Percentiles rank a stretch among this genome's conserved stretches.
Evolutionary conservation across 2,329 filamentous ascomycete genomes (phyloP).

Genomic region (Botryotinia convoluta): DNA sequence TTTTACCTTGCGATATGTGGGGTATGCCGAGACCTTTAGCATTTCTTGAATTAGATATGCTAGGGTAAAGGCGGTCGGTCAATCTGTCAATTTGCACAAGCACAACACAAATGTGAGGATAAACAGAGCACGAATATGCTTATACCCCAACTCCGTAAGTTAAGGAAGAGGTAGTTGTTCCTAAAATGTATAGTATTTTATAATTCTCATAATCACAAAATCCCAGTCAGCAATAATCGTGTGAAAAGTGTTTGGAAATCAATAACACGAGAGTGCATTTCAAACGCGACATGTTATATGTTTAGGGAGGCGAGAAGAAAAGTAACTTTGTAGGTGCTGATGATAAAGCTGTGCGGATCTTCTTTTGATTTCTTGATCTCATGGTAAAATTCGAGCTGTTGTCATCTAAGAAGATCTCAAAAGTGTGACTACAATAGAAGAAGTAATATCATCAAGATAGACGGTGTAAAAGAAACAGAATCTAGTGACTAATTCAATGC

Average conservation of each 20-base stretch:
- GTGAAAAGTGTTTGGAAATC: background rate
- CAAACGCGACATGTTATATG: background rate
- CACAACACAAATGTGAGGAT: background rate
- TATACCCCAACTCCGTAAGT: rapidly evolving
- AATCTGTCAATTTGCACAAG: background rate
- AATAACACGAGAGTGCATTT: background rate
- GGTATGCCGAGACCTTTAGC: background rate
- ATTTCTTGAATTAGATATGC: background rate
- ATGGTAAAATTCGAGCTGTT: background rate
- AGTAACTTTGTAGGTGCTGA: background rate
- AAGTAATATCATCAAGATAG: background rate
- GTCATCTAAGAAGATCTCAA: background rate
- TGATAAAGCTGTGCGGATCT: background rate
- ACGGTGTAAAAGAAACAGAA: background rate
- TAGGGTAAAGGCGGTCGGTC: background rate
- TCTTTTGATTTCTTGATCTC: background rate
- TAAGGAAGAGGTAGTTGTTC: background rate
- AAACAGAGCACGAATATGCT: background rate
- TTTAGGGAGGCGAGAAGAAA: background rate
- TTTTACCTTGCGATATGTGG: background rate
- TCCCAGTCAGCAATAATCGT: background rate
- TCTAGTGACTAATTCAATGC: background rate
- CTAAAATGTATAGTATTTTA: background rate
- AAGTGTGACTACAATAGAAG: background rate
- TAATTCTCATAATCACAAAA: background rate